Percentiles rank a stretch among this genome's conserved stretches.
These are phyloP conservation scores for Epichloe baconii DNA, from an alignment of 2,329 filamentous ascomycete genomes.

Conservation along the genomic window DNA sequence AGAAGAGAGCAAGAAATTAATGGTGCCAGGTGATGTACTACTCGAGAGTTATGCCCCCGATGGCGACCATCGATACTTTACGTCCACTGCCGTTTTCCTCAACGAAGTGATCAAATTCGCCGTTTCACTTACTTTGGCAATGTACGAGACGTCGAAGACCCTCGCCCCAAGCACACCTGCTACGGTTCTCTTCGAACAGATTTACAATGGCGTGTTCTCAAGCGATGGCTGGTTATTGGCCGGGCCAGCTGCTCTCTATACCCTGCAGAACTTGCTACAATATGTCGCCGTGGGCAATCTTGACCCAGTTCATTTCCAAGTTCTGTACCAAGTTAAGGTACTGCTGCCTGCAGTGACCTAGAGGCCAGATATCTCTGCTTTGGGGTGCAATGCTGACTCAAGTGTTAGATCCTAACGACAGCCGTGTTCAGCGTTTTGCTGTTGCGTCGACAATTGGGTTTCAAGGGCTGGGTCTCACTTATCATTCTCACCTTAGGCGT, in stretches of 20 bases:
- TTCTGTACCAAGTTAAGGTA: conserved; percentile 82
- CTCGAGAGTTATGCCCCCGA: conserved; percentile 79
- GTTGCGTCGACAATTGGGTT: conserved; percentile 55
- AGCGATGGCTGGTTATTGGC: conserved; percentile 92
- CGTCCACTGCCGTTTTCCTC: conserved; percentile 86
- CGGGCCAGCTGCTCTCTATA: conserved; percentile 78
- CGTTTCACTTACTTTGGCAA: conserved; percentile 72
- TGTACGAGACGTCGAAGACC: conserved; percentile 73
- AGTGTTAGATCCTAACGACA: conserved; percentile 60
- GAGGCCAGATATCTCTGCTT: not conserved
- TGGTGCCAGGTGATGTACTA: conserved; percentile 70
- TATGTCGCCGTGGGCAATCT: conserved; percentile 86
- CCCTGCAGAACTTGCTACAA: conserved; percentile 83
- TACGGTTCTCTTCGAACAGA: conserved; percentile 65
- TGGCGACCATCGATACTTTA: conserved; percentile 77
- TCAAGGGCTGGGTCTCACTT: conserved; percentile 68
- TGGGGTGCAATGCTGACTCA: not conserved
- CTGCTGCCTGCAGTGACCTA: conserved; percentile 8
- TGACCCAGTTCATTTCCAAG: conserved; percentile 85
- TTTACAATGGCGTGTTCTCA: conserved; percentile 71
- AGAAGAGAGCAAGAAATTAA: not conserved
- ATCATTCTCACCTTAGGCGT: conserved; percentile 71
- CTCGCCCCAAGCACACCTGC: conserved; percentile 68
- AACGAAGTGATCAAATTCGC: conserved; percentile 86
- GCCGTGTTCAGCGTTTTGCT: conserved; percentile 76